Percentiles rank a stretch among this genome's conserved stretches.
Evolutionary conservation across 2,329 filamentous ascomycete genomes (phyloP).

Genomic region (Penicillium sclerotiorum): DNA sequence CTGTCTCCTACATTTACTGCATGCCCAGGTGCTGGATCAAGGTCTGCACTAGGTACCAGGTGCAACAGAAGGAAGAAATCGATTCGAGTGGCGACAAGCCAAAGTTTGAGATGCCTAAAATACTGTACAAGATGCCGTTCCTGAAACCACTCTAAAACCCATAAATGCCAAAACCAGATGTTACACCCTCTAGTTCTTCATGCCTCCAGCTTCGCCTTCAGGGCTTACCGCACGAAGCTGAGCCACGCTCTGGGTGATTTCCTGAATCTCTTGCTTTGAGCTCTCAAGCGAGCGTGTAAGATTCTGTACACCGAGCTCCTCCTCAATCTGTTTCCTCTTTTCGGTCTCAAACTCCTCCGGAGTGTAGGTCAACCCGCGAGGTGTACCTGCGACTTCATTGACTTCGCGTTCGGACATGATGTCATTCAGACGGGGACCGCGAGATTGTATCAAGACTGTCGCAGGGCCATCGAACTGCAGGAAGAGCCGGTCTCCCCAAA

Average conservation of each 20-base stretch:
- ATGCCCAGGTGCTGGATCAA: neutral
- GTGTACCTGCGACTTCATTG: conserved; percentile 84
- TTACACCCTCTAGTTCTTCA: conserved; percentile 9
- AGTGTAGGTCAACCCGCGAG: conserved; percentile 58
- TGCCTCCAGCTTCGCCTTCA: conserved; percentile 51
- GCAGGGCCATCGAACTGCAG: conserved; percentile 84
- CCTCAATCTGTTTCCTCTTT: conserved; percentile 20
- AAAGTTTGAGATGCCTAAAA: conserved; percentile 19
- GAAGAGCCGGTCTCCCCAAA: conserved; percentile 94
- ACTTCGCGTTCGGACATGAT: conserved; percentile 76
- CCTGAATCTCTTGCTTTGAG: conserved; percentile 34
- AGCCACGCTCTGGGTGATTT: conserved; percentile 49
- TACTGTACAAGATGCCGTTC: conserved; percentile 29
- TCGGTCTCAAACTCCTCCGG: conserved; percentile 11
- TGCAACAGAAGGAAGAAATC: neutral
- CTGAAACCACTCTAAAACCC: conserved; percentile 21
- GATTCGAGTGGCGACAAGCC: neutral
- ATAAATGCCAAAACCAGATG: conserved; percentile 13
- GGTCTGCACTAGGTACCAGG: neutral
- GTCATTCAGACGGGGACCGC: conserved; percentile 78
- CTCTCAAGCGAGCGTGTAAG: conserved; percentile 32
- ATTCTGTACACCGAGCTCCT: conserved; percentile 27
- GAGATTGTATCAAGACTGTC: conserved; percentile 84
- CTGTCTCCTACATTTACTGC: too few species aligned
- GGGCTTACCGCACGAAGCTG: conserved; percentile 66